A percentile compares a stretch with the other conserved stretches of the same genome.
phyloP scores from a whole-genome alignment of 169 alveolate species.

The Plasmodium coatneyi region DNA sequence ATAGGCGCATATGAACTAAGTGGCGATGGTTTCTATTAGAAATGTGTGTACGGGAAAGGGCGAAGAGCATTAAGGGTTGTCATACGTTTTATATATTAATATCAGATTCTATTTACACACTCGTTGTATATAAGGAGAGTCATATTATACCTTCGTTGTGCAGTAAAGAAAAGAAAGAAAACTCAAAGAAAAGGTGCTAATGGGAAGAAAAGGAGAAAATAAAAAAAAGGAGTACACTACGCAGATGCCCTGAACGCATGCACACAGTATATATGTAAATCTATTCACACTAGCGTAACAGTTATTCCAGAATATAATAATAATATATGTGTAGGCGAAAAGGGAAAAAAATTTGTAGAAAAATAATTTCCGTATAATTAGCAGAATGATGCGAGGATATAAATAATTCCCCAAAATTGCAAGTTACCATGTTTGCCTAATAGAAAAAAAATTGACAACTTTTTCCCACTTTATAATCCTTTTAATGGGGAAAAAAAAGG shows the following conservation, averaged over 20 bases:
- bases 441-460: neutral
- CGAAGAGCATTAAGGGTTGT: neutral
- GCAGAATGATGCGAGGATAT: neutral
- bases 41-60: neutral
- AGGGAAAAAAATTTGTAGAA: too few relatives aligned
- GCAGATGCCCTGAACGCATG: neutral
- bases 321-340: neutral
- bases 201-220: too few relatives aligned
- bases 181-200: neutral
- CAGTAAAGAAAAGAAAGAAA: neutral
- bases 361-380: neutral
- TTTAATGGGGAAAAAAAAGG: neutral
- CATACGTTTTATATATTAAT: neutral
- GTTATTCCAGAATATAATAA: neutral
- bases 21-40: neutral
- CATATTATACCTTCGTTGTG: neutral
- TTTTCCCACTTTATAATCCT: neutral
- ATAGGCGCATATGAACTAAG: neutral
- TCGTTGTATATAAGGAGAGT: neutral
- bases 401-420: neutral
- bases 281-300: neutral
- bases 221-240: neutral
- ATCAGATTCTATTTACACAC: too few relatives aligned
- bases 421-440: neutral
- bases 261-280: neutral